Percentiles rank a stretch among this genome's conserved stretches.
These are phyloP conservation scores for Xylaria palmicola DNA, from an alignment of 495 filamentous ascomycete species.

Conservation along the genomic window DNA sequence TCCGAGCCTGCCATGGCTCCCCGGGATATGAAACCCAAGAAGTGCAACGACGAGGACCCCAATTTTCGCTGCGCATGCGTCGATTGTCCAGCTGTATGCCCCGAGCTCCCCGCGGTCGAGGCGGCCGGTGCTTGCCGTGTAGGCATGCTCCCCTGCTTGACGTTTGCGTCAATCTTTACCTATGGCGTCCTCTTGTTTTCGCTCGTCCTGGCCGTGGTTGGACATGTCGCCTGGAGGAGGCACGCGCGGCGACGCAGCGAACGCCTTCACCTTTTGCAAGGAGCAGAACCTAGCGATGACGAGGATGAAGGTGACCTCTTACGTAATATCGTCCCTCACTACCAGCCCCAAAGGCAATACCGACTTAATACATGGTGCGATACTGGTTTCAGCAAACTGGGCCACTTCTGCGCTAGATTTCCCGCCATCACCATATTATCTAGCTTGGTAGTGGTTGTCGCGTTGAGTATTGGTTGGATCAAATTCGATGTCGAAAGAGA, in stretches of 20 bases:
- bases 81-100: slow-evolving; percentile 84
- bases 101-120: slow-evolving; percentile 70
- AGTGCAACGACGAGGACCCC: slow-evolving; percentile 84
- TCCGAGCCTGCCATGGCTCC: slow-evolving; percentile 63
- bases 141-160: slow-evolving; percentile 82
- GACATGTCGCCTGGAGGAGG: slow-evolving; percentile 71
- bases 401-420: slow-evolving; percentile 74
- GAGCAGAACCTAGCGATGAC: slow-evolving; percentile 79
- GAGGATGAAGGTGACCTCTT: slow-evolving; percentile 84
- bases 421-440: slow-evolving; percentile 76
- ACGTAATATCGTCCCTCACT: slow-evolving; percentile 64
- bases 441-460: slow-evolving; percentile 65
- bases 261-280: slow-evolving; percentile 79
- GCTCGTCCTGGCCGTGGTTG: slow-evolving; percentile 63
- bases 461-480: slow-evolving; percentile 84
- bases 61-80: slow-evolving; percentile 88
- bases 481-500: slow-evolving; percentile 83
- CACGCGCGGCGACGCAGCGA: slow-evolving; percentile 73
- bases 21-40: slow-evolving; percentile 64
- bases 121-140: slow-evolving; percentile 72
- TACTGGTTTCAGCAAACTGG: slow-evolving; percentile 77
- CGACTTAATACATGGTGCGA: slow-evolving; percentile 75
- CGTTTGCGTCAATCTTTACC: slow-evolving; percentile 83
- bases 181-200: slow-evolving; percentile 73
- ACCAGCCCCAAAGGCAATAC: slow-evolving; percentile 72